Evolutionary conservation across 2,329 filamentous ascomycete species (phyloP).

Genomic region (Zymoseptoria pseudotritici): DNA sequence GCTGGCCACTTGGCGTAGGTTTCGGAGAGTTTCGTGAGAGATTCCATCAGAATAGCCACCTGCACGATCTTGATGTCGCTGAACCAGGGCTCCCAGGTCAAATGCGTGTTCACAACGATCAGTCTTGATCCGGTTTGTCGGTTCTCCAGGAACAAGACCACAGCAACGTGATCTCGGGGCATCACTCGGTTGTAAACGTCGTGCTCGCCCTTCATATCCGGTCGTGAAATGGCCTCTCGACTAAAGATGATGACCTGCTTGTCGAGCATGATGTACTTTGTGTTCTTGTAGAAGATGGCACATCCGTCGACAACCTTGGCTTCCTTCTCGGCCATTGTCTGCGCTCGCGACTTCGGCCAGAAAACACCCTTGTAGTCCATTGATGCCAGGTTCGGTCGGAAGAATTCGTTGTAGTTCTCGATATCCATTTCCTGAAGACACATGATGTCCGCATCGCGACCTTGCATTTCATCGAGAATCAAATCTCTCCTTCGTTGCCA

Average conservation of each 20-base stretch:
- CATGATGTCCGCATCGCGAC: slow-evolving; percentile 77
- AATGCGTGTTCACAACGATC: slow-evolving; percentile 88
- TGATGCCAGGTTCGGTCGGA: slow-evolving; percentile 77
- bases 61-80: slow-evolving; percentile 96
- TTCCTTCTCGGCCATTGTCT: slow-evolving; percentile 86
- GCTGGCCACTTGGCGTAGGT: slow-evolving; percentile 73
- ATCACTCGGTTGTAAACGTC: slow-evolving; percentile 98
- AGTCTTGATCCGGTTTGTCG: slow-evolving; percentile 80
- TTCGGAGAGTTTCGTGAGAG: slow-evolving; percentile 77
- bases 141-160: slow-evolving; percentile 88
- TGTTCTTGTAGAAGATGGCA: slow-evolving; percentile 92
- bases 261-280: slow-evolving; percentile 88
- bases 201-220: slow-evolving; percentile 94
- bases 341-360: slow-evolving; percentile 81
- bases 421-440: slow-evolving; percentile 91
- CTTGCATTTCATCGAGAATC: slow-evolving; percentile 74
- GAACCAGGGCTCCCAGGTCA: slow-evolving; percentile 87
- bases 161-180: slow-evolving; percentile 95
- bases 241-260: slow-evolving; percentile 92
- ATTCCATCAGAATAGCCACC: slow-evolving; percentile 89
- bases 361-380: slow-evolving; percentile 91
- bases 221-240: slow-evolving; percentile 83
- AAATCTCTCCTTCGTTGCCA: slow-evolving; percentile 83
- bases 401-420: slow-evolving; percentile 85
- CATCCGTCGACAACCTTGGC: slow-evolving; percentile 89